Percentiles rank a stretch among this genome's conserved stretches.
phyloP scores from a whole-genome alignment of 2,329 filamentous ascomycete genomes.

The Periconia sp. region DNA sequence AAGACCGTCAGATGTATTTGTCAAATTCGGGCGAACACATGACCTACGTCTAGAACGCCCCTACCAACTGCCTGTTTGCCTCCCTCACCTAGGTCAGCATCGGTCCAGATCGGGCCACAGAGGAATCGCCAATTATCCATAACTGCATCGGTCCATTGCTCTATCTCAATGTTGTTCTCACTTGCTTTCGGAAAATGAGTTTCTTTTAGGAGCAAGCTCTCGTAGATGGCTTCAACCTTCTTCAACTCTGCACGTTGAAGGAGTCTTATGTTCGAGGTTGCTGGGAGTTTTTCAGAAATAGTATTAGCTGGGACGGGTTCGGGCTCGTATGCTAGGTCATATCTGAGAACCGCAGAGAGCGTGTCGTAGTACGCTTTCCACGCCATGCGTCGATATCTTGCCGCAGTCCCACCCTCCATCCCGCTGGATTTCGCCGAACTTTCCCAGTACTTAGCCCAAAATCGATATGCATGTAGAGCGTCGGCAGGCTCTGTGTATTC shows the following conservation, averaged over 20 bases:
- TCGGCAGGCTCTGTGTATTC: conserved; percentile 34
- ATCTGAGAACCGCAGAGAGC: conserved; percentile 76
- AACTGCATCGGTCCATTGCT: conserved; percentile 79
- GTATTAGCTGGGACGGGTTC: conserved; percentile 43
- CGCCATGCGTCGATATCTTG: conserved; percentile 63
- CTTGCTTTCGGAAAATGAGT: conserved; percentile 85
- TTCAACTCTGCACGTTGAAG: conserved; percentile 77
- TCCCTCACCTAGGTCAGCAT: conserved; percentile 80
- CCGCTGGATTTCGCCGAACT: conserved; percentile 23
- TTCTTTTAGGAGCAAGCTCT: conserved; percentile 77
- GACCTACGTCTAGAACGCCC: conserved; percentile 71
- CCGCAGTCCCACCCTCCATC: conserved; percentile 24
- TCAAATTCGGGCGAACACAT: not conserved
- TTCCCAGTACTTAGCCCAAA: conserved; percentile 74
- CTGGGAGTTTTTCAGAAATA: conserved; percentile 30
- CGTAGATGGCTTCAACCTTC: conserved; percentile 78
- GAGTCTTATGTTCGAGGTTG: conserved; percentile 35
- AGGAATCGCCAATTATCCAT: conserved; percentile 86
- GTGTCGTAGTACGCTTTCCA: conserved; percentile 87
- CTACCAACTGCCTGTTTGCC: conserved; percentile 78
- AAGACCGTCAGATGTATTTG: conserved; percentile 6
- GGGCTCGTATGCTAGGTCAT: conserved; percentile 64
- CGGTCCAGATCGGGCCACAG: conserved; percentile 79
- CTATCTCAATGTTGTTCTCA: conserved; percentile 78
- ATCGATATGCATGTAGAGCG: conserved; percentile 57